Base-by-base conservation (phyloP, 2,329 filamentous ascomycete species). In the Apiospora aurea region DNA sequence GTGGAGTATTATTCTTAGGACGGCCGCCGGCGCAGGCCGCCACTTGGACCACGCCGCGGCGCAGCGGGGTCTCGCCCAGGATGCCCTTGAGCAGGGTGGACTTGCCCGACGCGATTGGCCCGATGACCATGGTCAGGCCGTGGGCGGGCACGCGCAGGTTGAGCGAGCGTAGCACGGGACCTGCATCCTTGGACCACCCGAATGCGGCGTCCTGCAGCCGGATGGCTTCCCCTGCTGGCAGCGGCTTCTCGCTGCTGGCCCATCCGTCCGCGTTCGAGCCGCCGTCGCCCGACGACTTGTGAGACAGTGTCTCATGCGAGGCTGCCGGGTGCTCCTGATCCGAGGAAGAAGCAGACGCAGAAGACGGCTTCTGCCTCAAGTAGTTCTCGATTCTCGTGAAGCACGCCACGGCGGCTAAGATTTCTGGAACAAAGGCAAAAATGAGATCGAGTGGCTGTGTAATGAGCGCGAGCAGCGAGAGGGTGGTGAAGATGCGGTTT, bases 361-460 rank as follows among this genome's bases (percentile, higher is more conserved):
- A 34, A 21, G 26, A 34, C 14, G 44, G 24, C 8, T 51, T 44
- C 24, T 66, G 57, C 18, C 67, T 53, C 24, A 72, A 41, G 29
- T 72, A 72, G 24, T 68, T 26, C 49, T 72, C 57, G 24, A 72
- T 72, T 3, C 71, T 64, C 29, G 38, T 43, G 47, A 72, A 72
- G n/a, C 71, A 72, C 2, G 69, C 71, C 24, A 61, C 41, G 16
- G 47, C 71, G 21, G 71, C 71, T 8, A 71, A 10, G 16, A 72
- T 72, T 13, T 71, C 69, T 18, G 71, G 71, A 14, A 72, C n/a
- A 47, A 69, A 72, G 34, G 57, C 49, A 13, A 71, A 70, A 6
- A 72, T 41, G 34, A 70, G 69, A 14, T 72, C 69, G n/a, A 72
- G 69, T 21, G 71, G 71, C 24, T 68, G 69, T 13, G 71, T 71